Evolutionary conservation across 2,329 filamentous ascomycete genomes (phyloP).

Genomic region (Lecanicillium sp.): DNA sequence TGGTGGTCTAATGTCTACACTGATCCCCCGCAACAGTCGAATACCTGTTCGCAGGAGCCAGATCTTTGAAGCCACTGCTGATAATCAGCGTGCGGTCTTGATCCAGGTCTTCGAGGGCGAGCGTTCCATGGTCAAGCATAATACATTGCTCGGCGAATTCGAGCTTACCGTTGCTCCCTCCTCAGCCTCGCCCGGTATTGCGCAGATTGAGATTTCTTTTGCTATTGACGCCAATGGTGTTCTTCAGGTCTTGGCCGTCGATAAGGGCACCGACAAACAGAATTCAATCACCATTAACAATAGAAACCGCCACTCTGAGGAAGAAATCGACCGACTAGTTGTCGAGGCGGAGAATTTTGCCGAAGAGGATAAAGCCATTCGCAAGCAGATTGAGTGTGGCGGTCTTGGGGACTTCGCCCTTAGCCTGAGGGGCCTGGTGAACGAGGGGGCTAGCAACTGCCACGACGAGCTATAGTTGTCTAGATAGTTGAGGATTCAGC

Average conservation of each 20-base stretch:
- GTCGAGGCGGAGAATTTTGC: slow-evolving; percentile 97
- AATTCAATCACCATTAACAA: slow-evolving; percentile 99
- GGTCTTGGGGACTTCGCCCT: slow-evolving; percentile 98
- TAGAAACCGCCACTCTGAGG: slow-evolving; percentile 91
- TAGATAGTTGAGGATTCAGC: too few relatives aligned
- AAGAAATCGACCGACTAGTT: slow-evolving; percentile 99
- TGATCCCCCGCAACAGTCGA: slow-evolving; percentile 89
- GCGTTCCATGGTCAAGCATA: slow-evolving; percentile 89
- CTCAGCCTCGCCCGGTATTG: slow-evolving; percentile 90
- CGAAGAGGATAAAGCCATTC: slow-evolving; percentile 97
- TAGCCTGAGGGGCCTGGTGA: slow-evolving; percentile 98
- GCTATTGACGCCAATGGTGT: slow-evolving; percentile 98
- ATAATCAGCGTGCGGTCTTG: slow-evolving; percentile 92
- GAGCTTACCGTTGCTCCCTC: slow-evolving; percentile 94
- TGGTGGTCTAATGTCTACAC: slow-evolving; percentile 94
- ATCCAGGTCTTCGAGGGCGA: slow-evolving; percentile 97
- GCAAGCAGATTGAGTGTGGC: slow-evolving; percentile 96
- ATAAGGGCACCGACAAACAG: slow-evolving; percentile 96
- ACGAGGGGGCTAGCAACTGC: too few relatives aligned
- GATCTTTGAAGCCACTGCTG: slow-evolving; percentile 96
- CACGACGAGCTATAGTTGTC: too few relatives aligned
- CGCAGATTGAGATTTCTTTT: slow-evolving; percentile 97
- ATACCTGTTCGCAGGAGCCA: slow-evolving; percentile 96
- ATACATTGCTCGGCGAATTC: slow-evolving; percentile 97
- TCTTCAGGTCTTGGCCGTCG: slow-evolving; percentile 87